phyloP scores from a whole-genome alignment of 495 filamentous ascomycete species.

The Venustampulla echinocandica region DNA sequence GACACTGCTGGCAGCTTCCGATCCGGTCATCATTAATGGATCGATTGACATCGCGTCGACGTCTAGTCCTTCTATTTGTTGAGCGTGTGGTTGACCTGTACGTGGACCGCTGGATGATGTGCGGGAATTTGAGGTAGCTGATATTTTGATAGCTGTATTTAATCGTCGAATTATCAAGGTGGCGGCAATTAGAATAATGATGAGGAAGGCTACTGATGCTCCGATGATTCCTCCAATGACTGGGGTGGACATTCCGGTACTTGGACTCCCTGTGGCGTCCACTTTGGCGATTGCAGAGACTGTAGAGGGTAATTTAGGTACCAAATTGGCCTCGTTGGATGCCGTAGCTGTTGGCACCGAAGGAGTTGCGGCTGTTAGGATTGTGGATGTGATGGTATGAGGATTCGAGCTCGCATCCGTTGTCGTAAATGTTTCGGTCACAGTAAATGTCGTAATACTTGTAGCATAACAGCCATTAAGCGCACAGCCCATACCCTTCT shows the following conservation, averaged over 20 bases:
- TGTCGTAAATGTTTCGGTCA: slow-evolving; percentile 15
- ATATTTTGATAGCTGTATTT: slow-evolving; percentile 14
- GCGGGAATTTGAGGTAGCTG: slow-evolving; percentile 7
- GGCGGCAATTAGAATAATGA: slow-evolving; percentile 13
- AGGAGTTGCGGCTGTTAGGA: slow-evolving; percentile 3
- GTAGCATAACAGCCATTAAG: slow-evolving; percentile 18
- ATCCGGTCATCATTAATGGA: slow-evolving; percentile 18
- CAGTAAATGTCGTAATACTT: slow-evolving; percentile 3
- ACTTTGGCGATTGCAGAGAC: slow-evolving; percentile 13
- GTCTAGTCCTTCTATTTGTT: neutral
- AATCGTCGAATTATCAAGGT: slow-evolving; percentile 17
- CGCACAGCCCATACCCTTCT: slow-evolving; percentile 14
- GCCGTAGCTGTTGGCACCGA: slow-evolving; percentile 7
- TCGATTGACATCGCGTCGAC: slow-evolving; percentile 18
- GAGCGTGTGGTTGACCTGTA: slow-evolving; percentile 1
- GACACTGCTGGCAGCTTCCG: slow-evolving; percentile 8
- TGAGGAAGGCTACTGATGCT: slow-evolving; percentile 13
- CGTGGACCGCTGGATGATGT: slow-evolving; percentile 8
- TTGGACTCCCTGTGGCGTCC: neutral
- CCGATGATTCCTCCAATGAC: slow-evolving; percentile 22
- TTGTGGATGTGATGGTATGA: slow-evolving; percentile 17
- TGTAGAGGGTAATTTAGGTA: slow-evolving; percentile 8
- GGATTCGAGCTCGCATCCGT: slow-evolving; percentile 9
- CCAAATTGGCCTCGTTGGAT: neutral
- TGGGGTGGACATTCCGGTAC: slow-evolving; percentile 9